Percentiles rank a stretch among this genome's conserved stretches.
phyloP scores from a whole-genome alignment of 176 grass and related monocot species.

The Ensete glaucum region DNA sequence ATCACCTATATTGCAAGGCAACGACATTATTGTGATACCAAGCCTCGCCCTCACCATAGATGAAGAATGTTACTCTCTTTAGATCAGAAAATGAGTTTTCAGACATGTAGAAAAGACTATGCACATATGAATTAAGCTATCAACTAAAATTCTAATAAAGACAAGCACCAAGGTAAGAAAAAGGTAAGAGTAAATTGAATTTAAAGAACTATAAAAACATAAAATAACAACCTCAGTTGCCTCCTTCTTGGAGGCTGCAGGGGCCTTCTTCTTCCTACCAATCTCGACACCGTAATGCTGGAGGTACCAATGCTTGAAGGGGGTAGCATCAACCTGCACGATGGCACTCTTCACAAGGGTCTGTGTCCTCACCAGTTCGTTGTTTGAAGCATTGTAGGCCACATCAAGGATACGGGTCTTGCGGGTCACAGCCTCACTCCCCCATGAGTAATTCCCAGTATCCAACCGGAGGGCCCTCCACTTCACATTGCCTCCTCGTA shows the following conservation, averaged over 20 bases:
- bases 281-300: slow-evolving; percentile 75
- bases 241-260: slow-evolving; percentile 37
- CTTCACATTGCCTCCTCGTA: slow-evolving; percentile 69
- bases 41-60: too few relatives aligned
- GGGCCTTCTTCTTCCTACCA: slow-evolving; percentile 65
- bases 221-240: slow-evolving; percentile 29
- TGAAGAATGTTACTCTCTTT: too few relatives aligned
- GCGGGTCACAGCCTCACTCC: slow-evolving; percentile 27
- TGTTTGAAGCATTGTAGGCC: slow-evolving; percentile 26
- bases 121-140: neutral
- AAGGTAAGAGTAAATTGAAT: too few relatives aligned
- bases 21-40: too few relatives aligned
- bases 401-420: slow-evolving; percentile 74
- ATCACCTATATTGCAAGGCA: too few relatives aligned
- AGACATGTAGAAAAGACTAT: neutral
- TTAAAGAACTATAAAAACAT: too few relatives aligned
- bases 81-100: too few relatives aligned
- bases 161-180: too few relatives aligned
- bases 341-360: slow-evolving; percentile 82
- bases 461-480: slow-evolving; percentile 81
- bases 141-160: too few relatives aligned
- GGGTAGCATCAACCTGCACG: slow-evolving; percentile 79
- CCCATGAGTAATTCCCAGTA: slow-evolving; percentile 67
- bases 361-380: slow-evolving; percentile 83
- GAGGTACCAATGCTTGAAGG: slow-evolving; percentile 89